A percentile compares a stretch with the other conserved stretches of the same genome.
phyloP scores from a whole-genome alignment of 345 rosid genomes.

The Eucalyptus marginata region DNA sequence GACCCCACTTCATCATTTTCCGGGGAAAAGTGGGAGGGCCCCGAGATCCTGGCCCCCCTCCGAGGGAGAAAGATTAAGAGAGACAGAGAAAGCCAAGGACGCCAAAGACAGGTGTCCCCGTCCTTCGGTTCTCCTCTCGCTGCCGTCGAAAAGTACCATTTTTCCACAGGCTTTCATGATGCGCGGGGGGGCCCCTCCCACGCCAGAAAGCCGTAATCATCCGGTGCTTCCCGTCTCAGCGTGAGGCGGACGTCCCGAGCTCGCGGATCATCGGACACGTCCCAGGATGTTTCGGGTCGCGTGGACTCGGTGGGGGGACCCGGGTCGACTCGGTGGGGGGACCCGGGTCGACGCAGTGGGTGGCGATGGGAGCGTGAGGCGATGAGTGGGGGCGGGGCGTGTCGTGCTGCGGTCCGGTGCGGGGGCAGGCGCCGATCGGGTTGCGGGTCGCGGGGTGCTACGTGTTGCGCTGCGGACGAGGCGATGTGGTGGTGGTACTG shows the following conservation, averaged over 20 bases:
- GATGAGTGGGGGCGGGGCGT: background rate
- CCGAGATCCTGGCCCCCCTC: background rate
- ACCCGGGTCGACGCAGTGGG: background rate
- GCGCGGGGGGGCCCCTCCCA: background rate
- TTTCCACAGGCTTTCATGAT: slow-evolving; percentile 2
- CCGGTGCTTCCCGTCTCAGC: background rate
- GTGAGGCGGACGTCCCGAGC: background rate
- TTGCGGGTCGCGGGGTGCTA: background rate
- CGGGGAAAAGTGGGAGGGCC: background rate
- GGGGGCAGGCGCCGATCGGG: background rate
- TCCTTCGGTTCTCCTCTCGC: background rate
- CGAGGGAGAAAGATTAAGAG: background rate
- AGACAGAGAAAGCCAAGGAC: background rate
- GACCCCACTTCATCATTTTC: background rate
- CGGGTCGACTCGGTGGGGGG: background rate
- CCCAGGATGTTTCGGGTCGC: background rate
- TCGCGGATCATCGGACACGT: background rate
- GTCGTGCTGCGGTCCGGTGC: background rate
- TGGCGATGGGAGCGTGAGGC: background rate
- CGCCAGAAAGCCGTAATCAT: background rate
- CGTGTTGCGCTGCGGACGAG: too few species aligned
- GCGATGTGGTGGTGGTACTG: too few species aligned
- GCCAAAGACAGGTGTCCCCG: slow-evolving; percentile 8
- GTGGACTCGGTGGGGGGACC: background rate
- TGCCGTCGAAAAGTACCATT: background rate